Evolutionary conservation across 2,329 filamentous ascomycete species (phyloP), one percentile per base, ranked within the genome.

Genomic region (Dothideomycetes sp.): DNA sequence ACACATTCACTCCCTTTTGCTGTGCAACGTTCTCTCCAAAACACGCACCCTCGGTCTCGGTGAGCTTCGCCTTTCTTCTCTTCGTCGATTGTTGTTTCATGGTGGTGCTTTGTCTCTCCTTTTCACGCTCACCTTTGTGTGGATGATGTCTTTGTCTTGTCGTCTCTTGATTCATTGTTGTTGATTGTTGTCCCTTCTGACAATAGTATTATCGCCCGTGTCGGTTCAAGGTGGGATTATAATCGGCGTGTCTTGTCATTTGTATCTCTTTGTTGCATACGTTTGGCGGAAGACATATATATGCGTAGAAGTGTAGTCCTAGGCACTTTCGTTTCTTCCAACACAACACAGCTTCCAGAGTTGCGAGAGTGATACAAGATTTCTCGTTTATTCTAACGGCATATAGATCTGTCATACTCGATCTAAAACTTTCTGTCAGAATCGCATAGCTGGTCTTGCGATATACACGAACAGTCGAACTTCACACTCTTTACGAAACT

Each of bases 371-470:
- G 12, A 7, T 27, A 7, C 12, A 27, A 27, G 22, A 27, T 12
- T 7, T 12, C 12, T 27, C 7, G 7, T 12, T 27, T 27, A 12
- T 27, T 27, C 22, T 27, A 27, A 27, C 22, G 12, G 22, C 22
- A 7, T 27, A 7, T 27, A 7, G 22, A 7, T 7, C 7, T 27
- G 22, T 27, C 7, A 9, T 17, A 35, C 33, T 35, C 17, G 33
- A 17, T 35, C 33, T 35, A n/a, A 9, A 17, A 12, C 12, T 27
- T 27, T 27, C 19, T 41, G 32, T n/a, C 29, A 22, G 37, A 5
- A 10, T 43, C 41, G 41, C 30, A 34, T 40, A 43, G 41, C 41
- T 8, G 41, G 41, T 37, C 41, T 43, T 36, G 32, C 41, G 41
- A 43, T 43, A 39, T 19, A 39, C 31, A 43, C 24, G 37, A 43